Conservation (phyloP, 2,329 filamentous ascomycete species). For the Pseudogymnoascus verrucosus region DNA sequence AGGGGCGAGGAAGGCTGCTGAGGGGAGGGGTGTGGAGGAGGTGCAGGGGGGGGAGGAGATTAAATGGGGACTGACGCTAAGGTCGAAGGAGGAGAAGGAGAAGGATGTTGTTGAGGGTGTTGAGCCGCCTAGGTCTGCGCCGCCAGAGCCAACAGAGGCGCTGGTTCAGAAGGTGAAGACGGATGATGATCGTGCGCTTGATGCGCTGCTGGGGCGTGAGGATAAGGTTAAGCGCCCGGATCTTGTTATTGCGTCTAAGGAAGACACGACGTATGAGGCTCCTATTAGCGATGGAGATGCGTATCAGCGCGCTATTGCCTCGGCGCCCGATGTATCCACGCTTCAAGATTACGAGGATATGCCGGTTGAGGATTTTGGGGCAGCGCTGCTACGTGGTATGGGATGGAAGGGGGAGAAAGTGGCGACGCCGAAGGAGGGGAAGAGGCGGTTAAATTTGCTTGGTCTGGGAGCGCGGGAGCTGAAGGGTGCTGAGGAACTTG, state of each 20-base stretch:
- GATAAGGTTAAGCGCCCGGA: conserved; percentile 37
- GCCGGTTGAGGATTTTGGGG: conserved; percentile 90
- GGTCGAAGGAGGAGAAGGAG: conserved; percentile 13
- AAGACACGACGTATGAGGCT: conserved; percentile 17
- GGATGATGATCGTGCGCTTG: conserved; percentile 57
- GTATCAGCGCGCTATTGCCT: conserved; percentile 60
- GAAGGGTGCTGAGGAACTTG: conserved; percentile 63
- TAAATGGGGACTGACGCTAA: conserved; percentile 18
- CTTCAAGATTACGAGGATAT: conserved; percentile 81
- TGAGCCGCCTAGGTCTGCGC: conserved; percentile 12
- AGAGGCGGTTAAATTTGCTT: conserved; percentile 62
- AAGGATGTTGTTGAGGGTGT: conserved; percentile 15
- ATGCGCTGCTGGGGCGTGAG: conserved; percentile 55
- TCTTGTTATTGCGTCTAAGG: conserved; percentile 41
- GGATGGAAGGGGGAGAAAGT: conserved; percentile 73
- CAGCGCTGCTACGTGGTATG: conserved; percentile 84
- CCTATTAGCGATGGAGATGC: conserved; percentile 54
- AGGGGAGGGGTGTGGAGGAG: conserved; percentile 23
- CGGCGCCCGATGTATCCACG: conserved; percentile 66
- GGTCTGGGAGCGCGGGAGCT: conserved; percentile 73
- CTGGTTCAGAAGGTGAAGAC: conserved; percentile 33
- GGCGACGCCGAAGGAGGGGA: conserved; percentile 54
- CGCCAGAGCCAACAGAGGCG: conserved; percentile 10
- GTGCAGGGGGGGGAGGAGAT: conserved; percentile 23
- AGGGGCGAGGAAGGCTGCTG: conserved; percentile 31